phyloP scores from a whole-genome alignment of 345 rosid species.

The Hirschfeldia incana region DNA sequence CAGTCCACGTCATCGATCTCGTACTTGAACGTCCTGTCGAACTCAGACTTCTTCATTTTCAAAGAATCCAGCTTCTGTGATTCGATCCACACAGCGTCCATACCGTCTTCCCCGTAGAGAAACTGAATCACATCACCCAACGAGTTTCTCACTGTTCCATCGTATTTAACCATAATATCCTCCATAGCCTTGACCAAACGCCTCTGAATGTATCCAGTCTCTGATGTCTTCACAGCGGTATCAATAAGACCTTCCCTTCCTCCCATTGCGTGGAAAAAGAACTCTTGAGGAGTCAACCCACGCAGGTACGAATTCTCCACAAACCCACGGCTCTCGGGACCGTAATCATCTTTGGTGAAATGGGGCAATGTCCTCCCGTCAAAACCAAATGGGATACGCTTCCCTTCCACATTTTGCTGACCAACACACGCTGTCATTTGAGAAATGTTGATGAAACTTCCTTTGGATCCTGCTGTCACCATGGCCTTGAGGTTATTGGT shows the following conservation, averaged over 20 bases:
- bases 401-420: constrained; percentile 99
- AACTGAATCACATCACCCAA: constrained; percentile 97
- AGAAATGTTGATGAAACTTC: constrained; percentile 96
- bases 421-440: constrained; percentile 99
- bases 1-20: constrained; percentile 81
- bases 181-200: constrained; percentile 99
- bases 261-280: constrained; percentile 99
- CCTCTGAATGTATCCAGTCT: constrained; percentile 99
- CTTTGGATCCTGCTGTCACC: constrained; percentile 99
- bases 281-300: constrained; percentile 98
- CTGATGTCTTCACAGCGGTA: constrained; percentile 98
- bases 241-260: constrained; percentile 99
- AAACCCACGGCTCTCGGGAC: constrained; percentile 99
- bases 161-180: constrained; percentile 98
- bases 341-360: constrained; percentile 92
- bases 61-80: constrained; percentile 90
- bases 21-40: constrained; percentile 76
- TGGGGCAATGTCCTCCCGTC: constrained; percentile 90
- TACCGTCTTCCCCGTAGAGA: constrained; percentile 99
- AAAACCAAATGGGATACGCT: constrained; percentile 94
- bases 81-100: constrained; percentile 98
- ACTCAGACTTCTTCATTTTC: constrained; percentile 82
- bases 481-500: constrained; percentile 98
- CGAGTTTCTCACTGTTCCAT: constrained; percentile 96
- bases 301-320: constrained; percentile 97